These are phyloP conservation scores for Pseudogymnoascus sp. DNA, from an alignment of 2,329 filamentous ascomycete genomes.

Conservation along the genomic window DNA sequence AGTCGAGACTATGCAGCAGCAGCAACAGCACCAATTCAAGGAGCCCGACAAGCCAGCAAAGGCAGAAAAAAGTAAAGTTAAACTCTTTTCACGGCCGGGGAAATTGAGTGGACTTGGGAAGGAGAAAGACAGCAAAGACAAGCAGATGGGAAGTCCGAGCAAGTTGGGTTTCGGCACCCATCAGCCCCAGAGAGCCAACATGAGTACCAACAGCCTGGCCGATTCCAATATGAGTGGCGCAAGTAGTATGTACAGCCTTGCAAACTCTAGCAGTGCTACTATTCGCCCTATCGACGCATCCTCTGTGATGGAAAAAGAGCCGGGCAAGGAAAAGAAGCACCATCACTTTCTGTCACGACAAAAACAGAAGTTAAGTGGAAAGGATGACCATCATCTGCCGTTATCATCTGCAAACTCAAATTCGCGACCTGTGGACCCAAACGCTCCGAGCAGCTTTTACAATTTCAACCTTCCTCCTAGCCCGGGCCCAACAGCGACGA, in stretches of 20 bases:
- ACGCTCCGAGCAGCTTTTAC: slow-evolving; percentile 67
- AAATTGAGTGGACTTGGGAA: slow-evolving; percentile 59
- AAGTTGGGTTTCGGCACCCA: slow-evolving; percentile 47
- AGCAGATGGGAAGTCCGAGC: slow-evolving; percentile 63
- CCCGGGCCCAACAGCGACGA: slow-evolving; percentile 53
- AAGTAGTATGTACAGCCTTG: slow-evolving; percentile 61
- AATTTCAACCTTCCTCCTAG: slow-evolving; percentile 69
- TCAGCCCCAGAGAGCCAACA: slow-evolving; percentile 50
- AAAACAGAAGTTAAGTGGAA: slow-evolving; percentile 66
- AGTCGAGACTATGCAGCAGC: slow-evolving; percentile 2
- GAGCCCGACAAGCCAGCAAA: slow-evolving; percentile 53
- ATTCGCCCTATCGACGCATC: slow-evolving; percentile 52
- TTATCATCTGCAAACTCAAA: slow-evolving; percentile 71
- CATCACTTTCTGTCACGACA: slow-evolving; percentile 73
- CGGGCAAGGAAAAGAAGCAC: slow-evolving; percentile 64
- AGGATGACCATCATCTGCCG: slow-evolving; percentile 64
- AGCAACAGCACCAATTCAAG: slow-evolving; percentile 12
- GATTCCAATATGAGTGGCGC: slow-evolving; percentile 44
- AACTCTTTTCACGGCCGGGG: slow-evolving; percentile 70
- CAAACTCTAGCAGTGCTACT: slow-evolving; percentile 70
- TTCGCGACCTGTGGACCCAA: slow-evolving; percentile 66
- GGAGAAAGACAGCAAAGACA: slow-evolving; percentile 54
- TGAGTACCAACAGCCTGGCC: slow-evolving; percentile 62
- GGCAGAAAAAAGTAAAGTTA: slow-evolving; percentile 66
- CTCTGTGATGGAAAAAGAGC: slow-evolving; percentile 36